These are phyloP conservation scores for Actinomortierella ambigua DNA, from an alignment of 371 early-diverging fungal species.

Conservation along the genomic window DNA sequence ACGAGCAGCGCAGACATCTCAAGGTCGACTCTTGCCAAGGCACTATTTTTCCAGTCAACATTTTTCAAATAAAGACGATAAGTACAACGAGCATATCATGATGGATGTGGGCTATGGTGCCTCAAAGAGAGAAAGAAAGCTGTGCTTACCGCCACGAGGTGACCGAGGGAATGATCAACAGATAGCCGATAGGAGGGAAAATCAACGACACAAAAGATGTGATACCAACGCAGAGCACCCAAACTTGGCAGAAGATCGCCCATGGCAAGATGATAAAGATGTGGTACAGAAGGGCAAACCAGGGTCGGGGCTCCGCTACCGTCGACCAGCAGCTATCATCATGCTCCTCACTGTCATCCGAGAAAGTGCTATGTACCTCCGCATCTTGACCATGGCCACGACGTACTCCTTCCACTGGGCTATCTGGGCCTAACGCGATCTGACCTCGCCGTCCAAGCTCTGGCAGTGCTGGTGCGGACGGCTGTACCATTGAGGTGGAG, in stretches of 20 bases:
- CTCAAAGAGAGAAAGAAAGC: too few species aligned
- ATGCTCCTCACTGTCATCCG: conserved; percentile 5
- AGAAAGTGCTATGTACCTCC: conserved; percentile 7
- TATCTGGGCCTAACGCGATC: conserved; percentile 14
- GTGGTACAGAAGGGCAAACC: conserved; percentile 19
- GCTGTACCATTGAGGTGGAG: conserved; percentile 7
- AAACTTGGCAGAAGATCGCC: conserved; percentile 32
- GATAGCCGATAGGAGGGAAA: conserved; percentile 35
- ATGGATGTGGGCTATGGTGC: too few species aligned
- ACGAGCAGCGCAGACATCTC: conserved; percentile 23
- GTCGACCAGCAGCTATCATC: conserved; percentile 25
- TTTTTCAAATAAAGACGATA: too few species aligned
- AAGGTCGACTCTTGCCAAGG: conserved; percentile 27
- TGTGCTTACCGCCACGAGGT: conserved; percentile 25
- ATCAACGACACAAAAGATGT: conserved; percentile 15
- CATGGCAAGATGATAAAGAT: conserved; percentile 31
- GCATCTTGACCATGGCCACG: conserved; percentile 24
- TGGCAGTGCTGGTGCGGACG: conserved; percentile 5
- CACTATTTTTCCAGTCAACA: too few species aligned
- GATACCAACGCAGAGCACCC: conserved; percentile 14
- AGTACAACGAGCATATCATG: too few species aligned
- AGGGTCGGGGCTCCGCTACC: conserved; percentile 22
- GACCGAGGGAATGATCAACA: conserved; percentile 19
- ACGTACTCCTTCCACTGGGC: conserved; percentile 14
- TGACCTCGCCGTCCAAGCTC: conserved; percentile 19